These are phyloP conservation scores for Fomitopsis pinicola DNA, from an alignment of 1,284 basidiomycete genomes.

Conservation along the genomic window DNA sequence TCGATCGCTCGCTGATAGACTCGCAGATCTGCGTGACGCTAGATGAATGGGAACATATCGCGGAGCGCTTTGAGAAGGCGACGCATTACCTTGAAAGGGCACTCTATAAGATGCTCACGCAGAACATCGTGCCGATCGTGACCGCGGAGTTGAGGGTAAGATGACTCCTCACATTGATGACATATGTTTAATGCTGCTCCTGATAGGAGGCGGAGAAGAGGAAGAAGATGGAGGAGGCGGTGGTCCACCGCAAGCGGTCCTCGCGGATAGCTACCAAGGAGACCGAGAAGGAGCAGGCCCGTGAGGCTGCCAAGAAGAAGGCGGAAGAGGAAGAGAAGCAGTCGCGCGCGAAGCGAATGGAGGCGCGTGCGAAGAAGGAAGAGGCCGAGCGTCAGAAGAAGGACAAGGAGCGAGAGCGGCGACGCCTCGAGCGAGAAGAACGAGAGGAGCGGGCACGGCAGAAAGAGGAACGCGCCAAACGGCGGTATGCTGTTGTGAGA, in stretches of 20 bases:
- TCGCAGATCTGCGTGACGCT: slow-evolving; percentile 74
- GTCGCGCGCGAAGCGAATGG: slow-evolving; percentile 55
- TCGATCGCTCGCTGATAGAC: slow-evolving; percentile 3
- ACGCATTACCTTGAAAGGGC: slow-evolving; percentile 79
- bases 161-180: slow-evolving; percentile 11
- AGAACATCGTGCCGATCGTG: slow-evolving; percentile 64
- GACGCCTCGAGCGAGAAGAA: slow-evolving; percentile 48
- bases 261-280: slow-evolving; percentile 78
- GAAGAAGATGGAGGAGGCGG: slow-evolving; percentile 59
- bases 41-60: slow-evolving; percentile 75
- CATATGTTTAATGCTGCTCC: slow-evolving; percentile 2
- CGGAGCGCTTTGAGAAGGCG: slow-evolving; percentile 66
- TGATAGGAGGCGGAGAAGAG: slow-evolving; percentile 60
- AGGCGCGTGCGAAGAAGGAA: slow-evolving; percentile 62
- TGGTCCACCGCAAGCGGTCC: slow-evolving; percentile 78
- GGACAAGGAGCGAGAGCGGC: slow-evolving; percentile 51
- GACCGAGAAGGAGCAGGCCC: slow-evolving; percentile 65
- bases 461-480: slow-evolving; percentile 23
- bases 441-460: slow-evolving; percentile 29
- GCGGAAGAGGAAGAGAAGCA: slow-evolving; percentile 63
- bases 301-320: slow-evolving; percentile 45
- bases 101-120: slow-evolving; percentile 63
- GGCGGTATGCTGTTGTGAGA: slow-evolving; percentile 16
- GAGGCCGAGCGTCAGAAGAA: slow-evolving; percentile 56
- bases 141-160: slow-evolving; percentile 58